Conservation (phyloP, 768 basidiomycete species). For the Trametes meyenii region DNA sequence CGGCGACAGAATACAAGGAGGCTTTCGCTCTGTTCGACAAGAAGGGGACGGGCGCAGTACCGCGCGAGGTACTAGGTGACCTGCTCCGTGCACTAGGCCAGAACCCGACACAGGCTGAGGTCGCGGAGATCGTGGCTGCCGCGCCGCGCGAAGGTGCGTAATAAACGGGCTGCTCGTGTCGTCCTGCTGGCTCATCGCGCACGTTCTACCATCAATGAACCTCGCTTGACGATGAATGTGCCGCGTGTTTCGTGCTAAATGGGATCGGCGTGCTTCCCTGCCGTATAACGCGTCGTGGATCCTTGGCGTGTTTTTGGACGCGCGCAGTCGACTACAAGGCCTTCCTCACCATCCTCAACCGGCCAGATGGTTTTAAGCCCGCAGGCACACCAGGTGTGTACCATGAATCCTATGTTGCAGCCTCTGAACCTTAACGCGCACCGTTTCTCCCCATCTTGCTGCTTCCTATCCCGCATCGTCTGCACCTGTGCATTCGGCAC, state of each 20-base stretch:
- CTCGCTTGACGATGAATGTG: background rate
- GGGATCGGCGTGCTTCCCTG: background rate
- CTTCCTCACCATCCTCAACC: conserved; percentile 88
- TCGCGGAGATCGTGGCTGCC: conserved; percentile 72
- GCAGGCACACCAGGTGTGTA: conserved; percentile 88
- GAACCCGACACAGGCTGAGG: conserved; percentile 99
- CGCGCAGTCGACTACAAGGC: conserved; percentile 85
- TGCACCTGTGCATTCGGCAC: background rate
- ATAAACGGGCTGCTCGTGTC: background rate
- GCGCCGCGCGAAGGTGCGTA: conserved; percentile 78
- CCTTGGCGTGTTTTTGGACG: background rate
- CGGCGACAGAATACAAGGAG: conserved; percentile 81
- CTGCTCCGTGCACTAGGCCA: conserved; percentile 92
- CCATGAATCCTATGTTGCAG: background rate
- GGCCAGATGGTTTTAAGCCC: conserved; percentile 96
- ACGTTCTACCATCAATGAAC: background rate
- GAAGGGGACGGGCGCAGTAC: conserved; percentile 88
- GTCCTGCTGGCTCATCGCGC: background rate
- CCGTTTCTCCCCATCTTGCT: background rate
- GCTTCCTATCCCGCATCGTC: background rate
- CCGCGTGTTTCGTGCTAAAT: background rate
- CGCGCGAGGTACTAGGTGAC: conserved; percentile 87
- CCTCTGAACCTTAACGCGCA: background rate
- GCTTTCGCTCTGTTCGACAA: conserved; percentile 99
- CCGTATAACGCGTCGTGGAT: conserved; percentile 1